A percentile compares a stretch with the other conserved stretches of the same genome.
Conservation (phyloP, 345 rosid species). For the Acer saccharum region DNA sequence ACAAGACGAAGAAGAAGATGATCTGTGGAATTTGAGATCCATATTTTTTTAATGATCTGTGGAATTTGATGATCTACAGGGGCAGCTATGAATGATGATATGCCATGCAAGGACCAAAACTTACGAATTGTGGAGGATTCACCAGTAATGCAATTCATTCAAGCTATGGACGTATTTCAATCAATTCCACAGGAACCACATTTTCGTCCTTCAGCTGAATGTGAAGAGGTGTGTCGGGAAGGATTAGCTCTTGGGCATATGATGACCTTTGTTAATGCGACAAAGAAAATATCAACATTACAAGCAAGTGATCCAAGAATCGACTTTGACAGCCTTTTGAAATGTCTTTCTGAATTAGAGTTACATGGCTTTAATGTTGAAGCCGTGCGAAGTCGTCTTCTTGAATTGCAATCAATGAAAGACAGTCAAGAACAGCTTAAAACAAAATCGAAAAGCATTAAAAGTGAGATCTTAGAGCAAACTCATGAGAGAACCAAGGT, state of each 20-base stretch:
- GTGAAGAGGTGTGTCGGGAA: constrained; percentile 30
- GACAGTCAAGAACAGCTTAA: constrained; percentile 20
- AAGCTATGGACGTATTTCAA: constrained; percentile 35
- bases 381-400: constrained; percentile 17
- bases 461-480: constrained; percentile 14
- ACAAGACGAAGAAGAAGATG: too few species aligned
- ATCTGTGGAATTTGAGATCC: too few species aligned
- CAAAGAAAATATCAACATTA: constrained; percentile 28
- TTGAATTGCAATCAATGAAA: constrained; percentile 29
- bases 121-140: constrained; percentile 28
- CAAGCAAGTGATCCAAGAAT: constrained; percentile 15
- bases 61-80: neutral
- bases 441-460: constrained; percentile 11
- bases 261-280: constrained; percentile 34
- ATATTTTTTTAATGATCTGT: neutral
- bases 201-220: constrained; percentile 30
- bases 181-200: constrained; percentile 39
- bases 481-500: constrained; percentile 10
- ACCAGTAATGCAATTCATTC: constrained; percentile 25
- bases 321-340: constrained; percentile 16
- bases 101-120: neutral
- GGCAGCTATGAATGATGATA: neutral
- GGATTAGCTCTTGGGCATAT: constrained; percentile 41
- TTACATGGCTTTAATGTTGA: constrained; percentile 35
- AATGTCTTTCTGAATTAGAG: constrained; percentile 29